A percentile compares a stretch with the other conserved stretches of the same genome.
phyloP scores from a whole-genome alignment of 169 alveolate genomes.

The Plasmodium billcollinsi region DNA sequence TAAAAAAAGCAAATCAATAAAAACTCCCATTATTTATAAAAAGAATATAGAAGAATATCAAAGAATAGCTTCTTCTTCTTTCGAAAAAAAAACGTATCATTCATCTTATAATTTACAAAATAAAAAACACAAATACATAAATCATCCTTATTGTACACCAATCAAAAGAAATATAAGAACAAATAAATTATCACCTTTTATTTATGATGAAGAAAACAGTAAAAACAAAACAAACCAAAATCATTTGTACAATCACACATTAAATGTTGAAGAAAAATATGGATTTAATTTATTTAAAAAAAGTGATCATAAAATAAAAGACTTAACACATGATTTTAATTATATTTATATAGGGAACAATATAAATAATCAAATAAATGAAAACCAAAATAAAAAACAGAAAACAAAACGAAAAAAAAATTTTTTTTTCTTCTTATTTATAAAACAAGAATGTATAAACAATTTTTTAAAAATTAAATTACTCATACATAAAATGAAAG shows the following conservation, averaged over 20 bases:
- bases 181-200: too few species aligned
- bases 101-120: too few species aligned
- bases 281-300: constrained; percentile 67
- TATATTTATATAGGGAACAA: constrained; percentile 64
- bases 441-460: constrained; percentile 71
- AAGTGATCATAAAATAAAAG: constrained; percentile 69
- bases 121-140: too few species aligned
- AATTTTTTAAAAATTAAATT: constrained; percentile 63
- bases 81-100: too few species aligned
- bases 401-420: constrained; percentile 8
- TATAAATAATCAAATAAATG: neutral
- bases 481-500: constrained; percentile 41
- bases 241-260: neutral
- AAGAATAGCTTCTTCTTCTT: too few species aligned
- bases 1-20: too few species aligned
- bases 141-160: too few species aligned
- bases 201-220: too few species aligned
- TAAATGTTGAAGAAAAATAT: constrained; percentile 62
- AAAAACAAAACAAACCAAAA: neutral
- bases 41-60: too few species aligned
- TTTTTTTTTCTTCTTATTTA: constrained; percentile 11
- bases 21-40: too few species aligned
- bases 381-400: too few species aligned
- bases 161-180: too few species aligned
- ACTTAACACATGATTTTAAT: constrained; percentile 67